phyloP scores from a whole-genome alignment of 169 alveolate genomes.

The Plasmodium billcollinsi region DNA sequence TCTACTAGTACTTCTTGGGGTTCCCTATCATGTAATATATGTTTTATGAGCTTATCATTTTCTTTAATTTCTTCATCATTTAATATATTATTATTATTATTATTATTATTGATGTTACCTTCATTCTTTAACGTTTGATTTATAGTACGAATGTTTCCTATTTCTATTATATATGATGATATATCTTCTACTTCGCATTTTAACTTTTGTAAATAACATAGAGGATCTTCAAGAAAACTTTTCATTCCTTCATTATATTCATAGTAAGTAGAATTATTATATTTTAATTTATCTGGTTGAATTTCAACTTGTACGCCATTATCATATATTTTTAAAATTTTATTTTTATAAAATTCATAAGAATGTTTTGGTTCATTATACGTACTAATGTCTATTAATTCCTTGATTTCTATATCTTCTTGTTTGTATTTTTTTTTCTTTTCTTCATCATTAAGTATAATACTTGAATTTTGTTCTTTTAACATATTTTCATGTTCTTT shows the following conservation, averaged over 20 bases:
- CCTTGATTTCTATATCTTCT: neutral
- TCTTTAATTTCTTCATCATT: conserved; percentile 45
- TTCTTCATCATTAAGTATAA: conserved; percentile 34
- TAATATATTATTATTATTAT: conserved; percentile 8
- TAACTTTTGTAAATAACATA: conserved; percentile 61
- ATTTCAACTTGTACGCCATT: conserved; percentile 56
- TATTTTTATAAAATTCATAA: conserved; percentile 65
- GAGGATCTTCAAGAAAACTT: conserved; percentile 44
- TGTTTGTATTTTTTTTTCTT: neutral
- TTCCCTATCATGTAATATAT: conserved; percentile 72
- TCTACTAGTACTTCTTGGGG: conserved; percentile 60
- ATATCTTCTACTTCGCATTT: conserved; percentile 75
- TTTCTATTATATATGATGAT: conserved; percentile 31
- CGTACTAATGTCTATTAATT: conserved; percentile 8
- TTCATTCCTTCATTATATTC: conserved; percentile 36
- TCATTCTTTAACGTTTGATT: neutral
- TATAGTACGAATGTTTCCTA: conserved; percentile 11
- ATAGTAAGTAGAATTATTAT: conserved; percentile 45
- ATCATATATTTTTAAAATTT: conserved; percentile 43
- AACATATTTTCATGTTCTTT: conserved; percentile 8
- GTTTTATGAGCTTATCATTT: conserved; percentile 52
- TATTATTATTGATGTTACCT: neutral
- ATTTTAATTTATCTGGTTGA: conserved; percentile 49
- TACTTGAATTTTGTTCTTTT: neutral
- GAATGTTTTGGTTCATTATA: conserved; percentile 47